Evolutionary conservation across 495 filamentous ascomycete species (phyloP).

Genomic region (Staphylotrichum longicolle): DNA sequence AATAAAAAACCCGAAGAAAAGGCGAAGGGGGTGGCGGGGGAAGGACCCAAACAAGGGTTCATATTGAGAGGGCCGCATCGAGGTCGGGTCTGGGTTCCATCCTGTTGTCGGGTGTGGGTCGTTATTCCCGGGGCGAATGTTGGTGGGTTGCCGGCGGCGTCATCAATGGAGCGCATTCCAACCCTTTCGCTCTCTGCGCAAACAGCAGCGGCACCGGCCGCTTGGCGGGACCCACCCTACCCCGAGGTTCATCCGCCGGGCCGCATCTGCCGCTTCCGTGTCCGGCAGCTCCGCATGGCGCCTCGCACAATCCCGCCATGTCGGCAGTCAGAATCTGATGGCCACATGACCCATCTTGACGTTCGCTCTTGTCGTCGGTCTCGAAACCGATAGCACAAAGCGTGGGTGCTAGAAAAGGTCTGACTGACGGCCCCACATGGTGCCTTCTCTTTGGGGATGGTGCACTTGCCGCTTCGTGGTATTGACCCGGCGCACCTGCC

Average conservation of each 20-base stretch:
- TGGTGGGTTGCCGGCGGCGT: background rate
- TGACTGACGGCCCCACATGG: too few species aligned
- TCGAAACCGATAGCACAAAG: too few species aligned
- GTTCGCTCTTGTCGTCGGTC: too few species aligned
- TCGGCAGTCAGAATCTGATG: background rate
- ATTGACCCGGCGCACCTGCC: too few species aligned
- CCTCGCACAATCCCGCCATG: background rate
- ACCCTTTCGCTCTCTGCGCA: background rate
- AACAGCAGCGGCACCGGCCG: background rate
- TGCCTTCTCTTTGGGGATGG: too few species aligned
- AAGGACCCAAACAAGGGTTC: background rate
- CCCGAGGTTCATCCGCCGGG: conserved; percentile 17
- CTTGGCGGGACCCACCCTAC: background rate
- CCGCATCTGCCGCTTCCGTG: conserved; percentile 12
- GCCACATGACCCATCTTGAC: background rate
- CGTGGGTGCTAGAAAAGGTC: too few species aligned
- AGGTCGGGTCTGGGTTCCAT: background rate
- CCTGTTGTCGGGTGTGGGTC: conserved; percentile 4
- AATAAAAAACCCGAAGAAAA: background rate
- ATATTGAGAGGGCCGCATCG: background rate
- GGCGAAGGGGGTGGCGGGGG: background rate
- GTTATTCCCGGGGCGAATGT: conserved; percentile 1
- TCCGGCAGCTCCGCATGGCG: conserved; percentile 11
- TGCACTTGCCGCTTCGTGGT: too few species aligned
- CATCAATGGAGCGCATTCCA: background rate